Evolutionary conservation across 306 rosid genomes (phyloP).

Genomic region (Vicia villosa): DNA sequence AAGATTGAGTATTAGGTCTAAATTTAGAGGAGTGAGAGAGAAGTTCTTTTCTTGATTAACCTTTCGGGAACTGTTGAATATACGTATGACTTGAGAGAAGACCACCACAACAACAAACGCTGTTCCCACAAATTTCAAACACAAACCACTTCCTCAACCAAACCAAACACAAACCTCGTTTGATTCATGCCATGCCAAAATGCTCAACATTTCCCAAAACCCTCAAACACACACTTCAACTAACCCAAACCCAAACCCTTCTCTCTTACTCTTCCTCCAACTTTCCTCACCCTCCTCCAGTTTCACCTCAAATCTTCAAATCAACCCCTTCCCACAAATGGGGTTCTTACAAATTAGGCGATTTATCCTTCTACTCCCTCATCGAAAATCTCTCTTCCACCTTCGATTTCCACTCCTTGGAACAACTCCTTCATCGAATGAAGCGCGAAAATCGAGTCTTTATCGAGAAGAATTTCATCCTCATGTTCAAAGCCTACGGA

Average conservation of each 20-base stretch:
- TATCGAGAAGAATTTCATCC: slow-evolving; percentile 59
- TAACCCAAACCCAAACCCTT: background rate
- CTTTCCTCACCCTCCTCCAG: slow-evolving; percentile 37
- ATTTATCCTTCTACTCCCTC: slow-evolving; percentile 75
- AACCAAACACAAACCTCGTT: slow-evolving; percentile 18
- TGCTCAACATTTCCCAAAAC: slow-evolving; percentile 42
- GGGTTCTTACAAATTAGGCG: slow-evolving; percentile 81
- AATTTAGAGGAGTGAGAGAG: too few relatives aligned
- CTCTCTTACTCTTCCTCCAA: slow-evolving; percentile 29
- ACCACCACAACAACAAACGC: background rate
- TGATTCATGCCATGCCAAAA: slow-evolving; percentile 57
- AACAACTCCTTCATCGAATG: slow-evolving; percentile 64
- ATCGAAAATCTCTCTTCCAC: slow-evolving; percentile 62
- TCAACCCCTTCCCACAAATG: slow-evolving; percentile 48
- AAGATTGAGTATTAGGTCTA: too few relatives aligned
- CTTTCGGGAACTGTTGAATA: background rate
- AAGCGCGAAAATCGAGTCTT: slow-evolving; percentile 68
- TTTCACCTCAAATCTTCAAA: slow-evolving; percentile 62
- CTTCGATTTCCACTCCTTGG: slow-evolving; percentile 62
- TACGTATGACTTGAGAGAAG: background rate
- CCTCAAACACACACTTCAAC: slow-evolving; percentile 39
- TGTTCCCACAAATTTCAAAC: background rate
- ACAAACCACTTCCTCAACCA: slow-evolving; percentile 12
- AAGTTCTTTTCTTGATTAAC: background rate
- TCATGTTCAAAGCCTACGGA: slow-evolving; percentile 79